Conservation (phyloP, 306 rosid species). For the Quillaja saponaria region DNA sequence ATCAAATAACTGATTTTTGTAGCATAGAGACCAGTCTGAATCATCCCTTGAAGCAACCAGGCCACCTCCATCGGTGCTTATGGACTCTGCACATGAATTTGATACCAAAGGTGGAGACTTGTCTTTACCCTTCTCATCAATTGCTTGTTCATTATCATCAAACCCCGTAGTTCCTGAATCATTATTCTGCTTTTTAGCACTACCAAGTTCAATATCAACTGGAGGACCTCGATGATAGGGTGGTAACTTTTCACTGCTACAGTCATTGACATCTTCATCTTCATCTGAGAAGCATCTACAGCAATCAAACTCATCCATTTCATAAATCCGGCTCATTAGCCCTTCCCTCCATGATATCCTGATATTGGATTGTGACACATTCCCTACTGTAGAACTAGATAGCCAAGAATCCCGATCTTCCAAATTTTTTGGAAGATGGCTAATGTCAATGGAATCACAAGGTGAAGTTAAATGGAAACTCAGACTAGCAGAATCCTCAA, state of each 20-base stretch:
- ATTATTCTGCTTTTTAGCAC: slow-evolving; percentile 24
- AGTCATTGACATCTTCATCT: slow-evolving; percentile 49
- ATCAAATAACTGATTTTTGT: slow-evolving; percentile 53
- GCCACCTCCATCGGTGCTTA: slow-evolving; percentile 67
- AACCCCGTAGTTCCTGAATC: slow-evolving; percentile 28
- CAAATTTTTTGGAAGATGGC: slow-evolving; percentile 49
- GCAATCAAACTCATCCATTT: slow-evolving; percentile 65
- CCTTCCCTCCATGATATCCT: slow-evolving; percentile 85
- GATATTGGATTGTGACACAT: slow-evolving; percentile 54
- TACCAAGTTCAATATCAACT: slow-evolving; percentile 28
- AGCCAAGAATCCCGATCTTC: slow-evolving; percentile 55
- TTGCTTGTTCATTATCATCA: slow-evolving; percentile 32
- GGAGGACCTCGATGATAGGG: slow-evolving; percentile 35
- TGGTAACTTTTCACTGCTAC: slow-evolving; percentile 27
- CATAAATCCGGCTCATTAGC: slow-evolving; percentile 51
- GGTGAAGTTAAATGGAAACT: slow-evolving; percentile 63
- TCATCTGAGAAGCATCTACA: slow-evolving; percentile 87
- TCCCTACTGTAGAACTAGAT: slow-evolving; percentile 49
- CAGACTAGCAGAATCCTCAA: slow-evolving; percentile 51
- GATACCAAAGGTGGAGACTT: slow-evolving; percentile 28
- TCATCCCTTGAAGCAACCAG: slow-evolving; percentile 71
- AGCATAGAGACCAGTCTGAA: slow-evolving; percentile 65
- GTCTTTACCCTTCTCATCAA: slow-evolving; percentile 33
- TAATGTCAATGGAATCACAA: slow-evolving; percentile 52
- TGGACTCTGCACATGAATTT: slow-evolving; percentile 59